These are phyloP conservation scores for Kuraishia floccosa DNA, from an alignment of 805 yeast species.

Conservation along the genomic window DNA sequence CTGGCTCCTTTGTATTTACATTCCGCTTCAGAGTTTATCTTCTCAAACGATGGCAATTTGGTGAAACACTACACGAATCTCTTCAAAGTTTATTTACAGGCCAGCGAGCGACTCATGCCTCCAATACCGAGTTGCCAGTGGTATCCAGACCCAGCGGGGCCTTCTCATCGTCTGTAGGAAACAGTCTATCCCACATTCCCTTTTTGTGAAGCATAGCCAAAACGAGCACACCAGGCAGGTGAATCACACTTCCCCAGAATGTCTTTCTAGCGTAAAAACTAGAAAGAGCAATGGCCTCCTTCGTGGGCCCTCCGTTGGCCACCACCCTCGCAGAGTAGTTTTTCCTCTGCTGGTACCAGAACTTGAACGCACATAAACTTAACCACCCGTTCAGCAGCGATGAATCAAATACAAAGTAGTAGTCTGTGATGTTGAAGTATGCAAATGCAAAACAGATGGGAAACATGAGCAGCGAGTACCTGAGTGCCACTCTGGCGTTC, in stretches of 20 bases:
- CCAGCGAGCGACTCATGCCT: too few relatives aligned
- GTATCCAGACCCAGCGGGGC: too few relatives aligned
- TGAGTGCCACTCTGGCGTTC: slow-evolving; percentile 85
- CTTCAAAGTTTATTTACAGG: too few relatives aligned
- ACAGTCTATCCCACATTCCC: slow-evolving; percentile 84
- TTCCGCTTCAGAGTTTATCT: too few relatives aligned
- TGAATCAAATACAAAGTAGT: slow-evolving; percentile 72
- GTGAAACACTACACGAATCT: too few relatives aligned
- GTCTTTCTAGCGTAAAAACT: slow-evolving; percentile 68
- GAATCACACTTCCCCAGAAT: slow-evolving; percentile 93
- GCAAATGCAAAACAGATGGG: slow-evolving; percentile 81
- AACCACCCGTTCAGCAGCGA: slow-evolving; percentile 80
- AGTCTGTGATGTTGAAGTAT: slow-evolving; percentile 74
- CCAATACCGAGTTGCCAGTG: too few relatives aligned
- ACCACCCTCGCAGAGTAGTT: slow-evolving; percentile 34
- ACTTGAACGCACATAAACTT: slow-evolving; percentile 63
- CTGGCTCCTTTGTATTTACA: too few relatives aligned
- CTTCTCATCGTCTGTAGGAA: too few relatives aligned
- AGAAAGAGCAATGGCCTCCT: slow-evolving; percentile 51
- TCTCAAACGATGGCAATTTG: too few relatives aligned
- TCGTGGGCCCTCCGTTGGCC: slow-evolving; percentile 25
- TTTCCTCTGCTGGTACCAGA: slow-evolving; percentile 73
- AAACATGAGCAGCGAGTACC: slow-evolving; percentile 88
- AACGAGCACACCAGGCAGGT: slow-evolving; percentile 79
- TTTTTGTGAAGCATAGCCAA: slow-evolving; percentile 89